Percentiles rank a stretch among this genome's conserved stretches.
Evolutionary conservation across 2,329 filamentous ascomycete species (phyloP).

Genomic region (Alternaria incomplexa): DNA sequence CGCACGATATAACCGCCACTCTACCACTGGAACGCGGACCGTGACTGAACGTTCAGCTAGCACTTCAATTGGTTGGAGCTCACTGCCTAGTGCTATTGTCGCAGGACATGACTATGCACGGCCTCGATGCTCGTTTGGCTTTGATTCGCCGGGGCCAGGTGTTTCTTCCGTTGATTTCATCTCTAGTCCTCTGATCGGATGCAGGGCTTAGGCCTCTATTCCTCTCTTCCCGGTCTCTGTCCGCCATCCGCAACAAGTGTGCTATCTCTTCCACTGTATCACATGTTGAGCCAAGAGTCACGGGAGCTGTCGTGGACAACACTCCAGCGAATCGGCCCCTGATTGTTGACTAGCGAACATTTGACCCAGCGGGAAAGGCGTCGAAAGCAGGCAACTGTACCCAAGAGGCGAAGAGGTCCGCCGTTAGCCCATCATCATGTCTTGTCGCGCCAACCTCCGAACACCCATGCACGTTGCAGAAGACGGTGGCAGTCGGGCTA

Average conservation of each 20-base stretch:
- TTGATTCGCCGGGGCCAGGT: slow-evolving; percentile 5
- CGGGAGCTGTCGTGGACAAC: slow-evolving; percentile 12
- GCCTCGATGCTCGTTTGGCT: neutral
- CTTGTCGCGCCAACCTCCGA: slow-evolving; percentile 12
- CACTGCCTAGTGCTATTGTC: slow-evolving; percentile 11
- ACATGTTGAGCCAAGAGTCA: slow-evolving; percentile 22
- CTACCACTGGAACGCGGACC: neutral
- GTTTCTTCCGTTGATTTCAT: slow-evolving; percentile 5
- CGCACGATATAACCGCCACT: neutral
- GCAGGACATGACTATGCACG: slow-evolving; percentile 23
- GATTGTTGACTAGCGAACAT: slow-evolving; percentile 7
- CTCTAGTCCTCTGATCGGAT: slow-evolving; percentile 4
- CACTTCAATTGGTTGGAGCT: slow-evolving; percentile 23
- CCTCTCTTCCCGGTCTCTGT: neutral
- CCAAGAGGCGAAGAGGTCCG: slow-evolving; percentile 7
- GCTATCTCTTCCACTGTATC: neutral
- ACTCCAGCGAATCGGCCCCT: slow-evolving; percentile 27
- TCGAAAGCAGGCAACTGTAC: slow-evolving; percentile 38
- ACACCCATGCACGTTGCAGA: slow-evolving; percentile 25
- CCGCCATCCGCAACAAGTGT: slow-evolving; percentile 5
- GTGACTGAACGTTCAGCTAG: neutral
- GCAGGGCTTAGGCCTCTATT: slow-evolving; percentile 12
- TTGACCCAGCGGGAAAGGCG: slow-evolving; percentile 26
- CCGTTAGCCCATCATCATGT: slow-evolving; percentile 7
- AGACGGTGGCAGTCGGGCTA: slow-evolving; percentile 28